These are phyloP conservation scores for Trametes sanguinea DNA, from an alignment of 768 basidiomycete species.

Conservation along the genomic window DNA sequence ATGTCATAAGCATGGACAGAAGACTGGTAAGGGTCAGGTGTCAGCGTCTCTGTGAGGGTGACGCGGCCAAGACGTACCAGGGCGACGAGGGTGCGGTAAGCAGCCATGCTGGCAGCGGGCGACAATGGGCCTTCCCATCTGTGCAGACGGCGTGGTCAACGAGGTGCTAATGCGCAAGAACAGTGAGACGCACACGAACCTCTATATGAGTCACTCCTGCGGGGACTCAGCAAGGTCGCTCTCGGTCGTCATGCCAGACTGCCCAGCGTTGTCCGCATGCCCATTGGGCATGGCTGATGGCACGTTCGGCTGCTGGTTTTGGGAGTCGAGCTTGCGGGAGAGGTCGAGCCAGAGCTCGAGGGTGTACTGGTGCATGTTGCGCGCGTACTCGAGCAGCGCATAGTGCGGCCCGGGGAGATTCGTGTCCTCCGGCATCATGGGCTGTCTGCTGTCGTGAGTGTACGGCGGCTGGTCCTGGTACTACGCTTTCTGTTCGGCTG, in stretches of 20 bases:
- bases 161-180: background rate
- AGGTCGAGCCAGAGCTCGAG: slow-evolving; percentile 24
- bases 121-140: no score
- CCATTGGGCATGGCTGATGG: background rate
- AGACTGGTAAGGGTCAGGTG: no score
- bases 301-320: background rate
- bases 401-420: slow-evolving; percentile 1
- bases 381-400: slow-evolving; percentile 25
- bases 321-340: slow-evolving; percentile 12
- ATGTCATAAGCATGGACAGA: no score
- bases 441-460: background rate
- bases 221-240: slow-evolving; percentile 12
- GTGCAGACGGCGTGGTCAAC: background rate
- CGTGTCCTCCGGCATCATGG: slow-evolving; percentile 9
- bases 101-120: no score
- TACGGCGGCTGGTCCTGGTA: background rate
- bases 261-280: background rate
- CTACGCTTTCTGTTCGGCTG: no score
- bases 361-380: slow-evolving; percentile 27
- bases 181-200: background rate
- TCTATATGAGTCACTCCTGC: slow-evolving; percentile 2
- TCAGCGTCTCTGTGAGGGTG: no score
- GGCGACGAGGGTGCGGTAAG: no score
- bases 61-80: no score
- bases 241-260: background rate